These are phyloP conservation scores for Leishmania tropica DNA, from an alignment of 208 protist species.

Conservation along the genomic window DNA sequence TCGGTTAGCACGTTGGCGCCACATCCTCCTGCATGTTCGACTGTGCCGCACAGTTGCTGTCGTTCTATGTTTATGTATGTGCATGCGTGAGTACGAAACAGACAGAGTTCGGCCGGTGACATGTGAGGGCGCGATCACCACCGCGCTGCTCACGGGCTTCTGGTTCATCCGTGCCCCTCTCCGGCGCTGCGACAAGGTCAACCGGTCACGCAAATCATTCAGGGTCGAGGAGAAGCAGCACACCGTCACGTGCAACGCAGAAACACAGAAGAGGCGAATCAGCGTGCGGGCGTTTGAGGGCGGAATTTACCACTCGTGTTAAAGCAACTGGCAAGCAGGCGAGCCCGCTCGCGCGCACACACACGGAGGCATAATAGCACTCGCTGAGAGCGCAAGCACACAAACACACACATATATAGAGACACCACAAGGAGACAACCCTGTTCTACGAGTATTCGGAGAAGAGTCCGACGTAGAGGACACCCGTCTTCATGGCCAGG, in stretches of 20 bases:
- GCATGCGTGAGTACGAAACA: not conserved
- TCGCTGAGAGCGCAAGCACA: not conserved
- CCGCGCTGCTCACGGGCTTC: not conserved
- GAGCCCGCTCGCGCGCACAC: not conserved
- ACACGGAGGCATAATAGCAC: not conserved
- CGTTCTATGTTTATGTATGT: not conserved
- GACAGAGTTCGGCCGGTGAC: not conserved
- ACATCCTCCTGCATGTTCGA: not conserved
- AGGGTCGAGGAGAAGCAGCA: not conserved
- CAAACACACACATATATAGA: no score
- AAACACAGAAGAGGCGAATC: not conserved
- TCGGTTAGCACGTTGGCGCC: not conserved
- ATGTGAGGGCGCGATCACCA: not conserved
- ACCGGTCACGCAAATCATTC: not conserved
- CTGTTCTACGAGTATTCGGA: slow-evolving; percentile 39
- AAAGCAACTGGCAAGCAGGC: not conserved
- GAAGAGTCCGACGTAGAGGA: slow-evolving; percentile 79
- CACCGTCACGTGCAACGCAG: not conserved
- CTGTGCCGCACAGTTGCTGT: not conserved
- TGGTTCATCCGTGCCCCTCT: not conserved
- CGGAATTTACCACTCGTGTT: not conserved
- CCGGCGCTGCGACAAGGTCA: not conserved
- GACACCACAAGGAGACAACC: not conserved
- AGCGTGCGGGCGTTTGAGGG: not conserved
- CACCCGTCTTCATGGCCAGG: slow-evolving; percentile 82